A percentile compares a stretch with the other conserved stretches of the same genome.
phyloP scores from a whole-genome alignment of 1,284 basidiomycete genomes.

The Naganishia sp. region DNA sequence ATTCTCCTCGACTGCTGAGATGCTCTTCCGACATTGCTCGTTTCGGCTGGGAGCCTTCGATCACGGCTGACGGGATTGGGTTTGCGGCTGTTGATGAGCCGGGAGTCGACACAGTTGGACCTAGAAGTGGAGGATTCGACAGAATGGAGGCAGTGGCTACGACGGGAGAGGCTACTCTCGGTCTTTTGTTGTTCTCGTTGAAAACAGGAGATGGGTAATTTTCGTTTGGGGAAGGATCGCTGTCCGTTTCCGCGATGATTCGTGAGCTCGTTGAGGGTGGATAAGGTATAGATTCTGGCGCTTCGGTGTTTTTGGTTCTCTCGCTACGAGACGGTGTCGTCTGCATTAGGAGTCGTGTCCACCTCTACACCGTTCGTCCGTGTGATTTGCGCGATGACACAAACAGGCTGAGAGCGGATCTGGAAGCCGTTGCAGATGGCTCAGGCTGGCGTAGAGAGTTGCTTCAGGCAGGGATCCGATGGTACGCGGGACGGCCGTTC shows the following conservation, averaged over 20 bases:
- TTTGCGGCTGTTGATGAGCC: constrained; percentile 1
- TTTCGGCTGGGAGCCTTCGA: constrained; percentile 40
- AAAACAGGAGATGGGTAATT: not conserved
- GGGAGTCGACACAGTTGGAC: not conserved
- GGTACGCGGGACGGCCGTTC: no score
- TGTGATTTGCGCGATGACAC: no score
- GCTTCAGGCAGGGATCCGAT: no score
- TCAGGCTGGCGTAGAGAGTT: no score
- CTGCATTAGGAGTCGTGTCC: constrained; percentile 13
- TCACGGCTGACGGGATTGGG: constrained; percentile 6
- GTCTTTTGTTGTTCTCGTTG: constrained; percentile 28
- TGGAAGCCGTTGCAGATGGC: not conserved
- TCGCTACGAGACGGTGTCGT: constrained; percentile 18
- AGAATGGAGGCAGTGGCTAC: not conserved
- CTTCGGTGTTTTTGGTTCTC: constrained; percentile 12
- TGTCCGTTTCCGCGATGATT: not conserved
- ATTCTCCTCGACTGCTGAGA: constrained; percentile 32
- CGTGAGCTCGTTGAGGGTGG: not conserved
- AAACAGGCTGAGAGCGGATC: no score
- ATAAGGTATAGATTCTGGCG: not conserved
- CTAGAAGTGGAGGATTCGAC: not conserved
- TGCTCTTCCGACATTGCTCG: constrained; percentile 51
- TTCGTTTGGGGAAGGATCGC: not conserved
- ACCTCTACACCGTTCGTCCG: constrained; percentile 1
- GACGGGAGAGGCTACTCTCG: constrained; percentile 11